Evolutionary conservation across 495 filamentous ascomycete species (phyloP).

Genomic region (Tuber magnatum): DNA sequence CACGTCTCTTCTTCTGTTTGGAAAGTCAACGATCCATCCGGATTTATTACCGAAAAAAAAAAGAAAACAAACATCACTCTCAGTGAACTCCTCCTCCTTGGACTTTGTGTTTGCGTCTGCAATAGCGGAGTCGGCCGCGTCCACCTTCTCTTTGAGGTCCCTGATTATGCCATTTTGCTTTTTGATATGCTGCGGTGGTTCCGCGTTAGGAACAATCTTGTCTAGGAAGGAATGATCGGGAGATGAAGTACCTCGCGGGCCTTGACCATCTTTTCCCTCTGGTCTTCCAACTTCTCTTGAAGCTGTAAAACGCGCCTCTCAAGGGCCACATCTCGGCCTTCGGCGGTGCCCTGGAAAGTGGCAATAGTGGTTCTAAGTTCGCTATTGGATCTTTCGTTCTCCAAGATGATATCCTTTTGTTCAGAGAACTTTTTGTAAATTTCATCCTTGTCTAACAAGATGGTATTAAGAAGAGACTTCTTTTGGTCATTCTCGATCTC

Average conservation of each 20-base stretch:
- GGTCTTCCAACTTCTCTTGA: slow-evolving; percentile 40
- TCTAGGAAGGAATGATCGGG: slow-evolving; percentile 13
- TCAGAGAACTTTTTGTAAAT: slow-evolving; percentile 38
- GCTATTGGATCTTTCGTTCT: slow-evolving; percentile 39
- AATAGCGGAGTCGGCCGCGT: slow-evolving; percentile 45
- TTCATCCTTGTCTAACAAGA: slow-evolving; percentile 43
- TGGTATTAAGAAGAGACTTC: slow-evolving; percentile 42
- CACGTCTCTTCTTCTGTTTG: slow-evolving; percentile 49
- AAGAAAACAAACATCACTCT: slow-evolving; percentile 37
- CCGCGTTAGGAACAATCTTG: slow-evolving; percentile 18
- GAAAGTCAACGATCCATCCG: neutral
- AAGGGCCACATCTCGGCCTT: slow-evolving; percentile 40
- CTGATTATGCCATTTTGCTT: slow-evolving; percentile 56
- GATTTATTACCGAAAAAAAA: slow-evolving; percentile 6
- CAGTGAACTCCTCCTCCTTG: slow-evolving; percentile 47
- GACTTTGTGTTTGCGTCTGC: slow-evolving; percentile 44
- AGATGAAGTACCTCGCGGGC: slow-evolving; percentile 38
- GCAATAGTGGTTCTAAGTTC: slow-evolving; percentile 41
- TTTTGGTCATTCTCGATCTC: slow-evolving; percentile 44
- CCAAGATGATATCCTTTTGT: slow-evolving; percentile 41
- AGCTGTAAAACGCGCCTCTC: slow-evolving; percentile 37
- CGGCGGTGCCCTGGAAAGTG: slow-evolving; percentile 37
- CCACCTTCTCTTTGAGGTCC: slow-evolving; percentile 52
- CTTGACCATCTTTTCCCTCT: slow-evolving; percentile 40
- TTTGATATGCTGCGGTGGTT: slow-evolving; percentile 50